Conservation (phyloP, 805 yeast species). For the Candida morakotiae region DNA sequence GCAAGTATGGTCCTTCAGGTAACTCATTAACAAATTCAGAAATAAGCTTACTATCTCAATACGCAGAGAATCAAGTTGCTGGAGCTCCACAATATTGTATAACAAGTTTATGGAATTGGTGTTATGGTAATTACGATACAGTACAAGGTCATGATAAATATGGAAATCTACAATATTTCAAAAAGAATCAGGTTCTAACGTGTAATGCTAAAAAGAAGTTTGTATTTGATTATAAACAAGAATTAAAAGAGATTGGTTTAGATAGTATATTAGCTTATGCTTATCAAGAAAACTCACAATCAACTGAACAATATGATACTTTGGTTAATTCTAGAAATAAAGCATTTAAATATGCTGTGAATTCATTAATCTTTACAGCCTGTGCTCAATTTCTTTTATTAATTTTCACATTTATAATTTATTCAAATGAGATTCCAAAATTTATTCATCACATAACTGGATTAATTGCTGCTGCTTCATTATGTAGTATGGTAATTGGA, state of each 20-base stretch:
- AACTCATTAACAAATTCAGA: conserved; percentile 47
- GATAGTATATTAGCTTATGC: conserved; percentile 48
- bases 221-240: conserved; percentile 43
- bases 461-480: conserved; percentile 28
- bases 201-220: conserved; percentile 18
- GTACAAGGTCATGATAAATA: conserved; percentile 11
- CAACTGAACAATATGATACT: conserved; percentile 11
- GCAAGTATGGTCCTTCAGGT: conserved; percentile 1
- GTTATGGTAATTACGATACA: conserved; percentile 38
- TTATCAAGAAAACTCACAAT: conserved; percentile 18
- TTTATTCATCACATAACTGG: conserved; percentile 35
- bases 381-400: conserved; percentile 26
- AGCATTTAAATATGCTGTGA: conserved; percentile 19
- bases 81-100: conserved; percentile 47
- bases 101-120: conserved; percentile 41
- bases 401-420: conserved; percentile 27
- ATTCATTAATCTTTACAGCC: conserved; percentile 24
- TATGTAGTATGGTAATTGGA: conserved; percentile 25
- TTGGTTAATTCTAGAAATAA: conserved; percentile 13
- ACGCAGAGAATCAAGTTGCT: conserved; percentile 43
- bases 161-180: conserved; percentile 11
- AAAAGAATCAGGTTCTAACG: conserved; percentile 18
- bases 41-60: conserved; percentile 39
- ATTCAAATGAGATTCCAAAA: conserved; percentile 29
- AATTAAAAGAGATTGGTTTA: conserved; percentile 37